Conservation (phyloP, 1,139 yeast genomes). For the Nakaseomyces delphensis region DNA sequence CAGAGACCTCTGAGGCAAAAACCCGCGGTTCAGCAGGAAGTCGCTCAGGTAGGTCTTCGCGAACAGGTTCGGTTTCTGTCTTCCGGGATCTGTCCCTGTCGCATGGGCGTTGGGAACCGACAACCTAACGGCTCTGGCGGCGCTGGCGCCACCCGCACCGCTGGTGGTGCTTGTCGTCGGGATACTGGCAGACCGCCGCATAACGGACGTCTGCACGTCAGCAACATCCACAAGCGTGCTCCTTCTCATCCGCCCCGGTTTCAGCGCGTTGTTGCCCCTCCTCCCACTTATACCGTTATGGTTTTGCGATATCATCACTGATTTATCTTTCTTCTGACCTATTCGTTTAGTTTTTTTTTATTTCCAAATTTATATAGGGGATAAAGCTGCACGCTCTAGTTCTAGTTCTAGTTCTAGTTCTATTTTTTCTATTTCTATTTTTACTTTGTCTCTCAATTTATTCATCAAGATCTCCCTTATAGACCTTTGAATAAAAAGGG, state of each 20-base stretch:
- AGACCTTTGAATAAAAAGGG: no score
- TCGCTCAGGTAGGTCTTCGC: constrained; percentile 6
- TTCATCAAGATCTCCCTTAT: no score
- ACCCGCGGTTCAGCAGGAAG: constrained; percentile 9
- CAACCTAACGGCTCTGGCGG: no score
- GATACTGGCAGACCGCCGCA: constrained; percentile 3
- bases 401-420: no score
- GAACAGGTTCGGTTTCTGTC: constrained; percentile 6
- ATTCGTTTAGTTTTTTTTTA: neutral
- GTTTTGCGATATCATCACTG: neutral
- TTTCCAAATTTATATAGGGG: neutral
- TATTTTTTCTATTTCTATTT: no score
- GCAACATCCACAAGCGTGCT: constrained; percentile 1
- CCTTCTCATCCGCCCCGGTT: neutral
- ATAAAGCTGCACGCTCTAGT: no score
- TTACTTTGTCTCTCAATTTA: no score
- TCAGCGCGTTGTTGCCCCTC: neutral
- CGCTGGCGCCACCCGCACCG: neutral
- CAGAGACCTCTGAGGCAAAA: constrained; percentile 9
- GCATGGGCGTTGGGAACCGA: constrained; percentile 4
- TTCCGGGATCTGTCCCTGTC: no score
- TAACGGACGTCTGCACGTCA: constrained; percentile 1
- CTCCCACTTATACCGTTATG: neutral
- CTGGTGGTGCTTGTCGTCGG: neutral
- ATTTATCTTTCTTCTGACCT: neutral